These are phyloP conservation scores for Mortierella sp. DNA, from an alignment of 371 early-diverging fungal genomes.

Conservation along the genomic window DNA sequence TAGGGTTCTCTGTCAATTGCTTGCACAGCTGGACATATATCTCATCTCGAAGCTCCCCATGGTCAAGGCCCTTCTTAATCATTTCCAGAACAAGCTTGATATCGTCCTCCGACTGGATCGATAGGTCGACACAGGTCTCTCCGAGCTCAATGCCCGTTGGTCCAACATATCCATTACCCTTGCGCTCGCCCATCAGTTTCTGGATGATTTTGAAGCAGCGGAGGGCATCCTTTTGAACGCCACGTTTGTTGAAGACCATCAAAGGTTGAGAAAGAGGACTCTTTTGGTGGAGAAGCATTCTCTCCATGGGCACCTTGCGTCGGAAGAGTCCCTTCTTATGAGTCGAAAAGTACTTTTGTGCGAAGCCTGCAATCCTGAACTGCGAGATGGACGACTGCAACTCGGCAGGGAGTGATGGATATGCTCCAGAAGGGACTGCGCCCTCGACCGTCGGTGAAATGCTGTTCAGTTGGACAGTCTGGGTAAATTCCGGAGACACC, in stretches of 20 bases:
- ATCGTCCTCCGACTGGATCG: conserved; percentile 64
- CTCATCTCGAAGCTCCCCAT: conserved; percentile 91
- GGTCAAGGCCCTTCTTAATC: conserved; percentile 74
- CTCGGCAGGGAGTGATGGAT: conserved; percentile 68
- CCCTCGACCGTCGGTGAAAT: conserved; percentile 1
- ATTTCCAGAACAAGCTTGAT: conserved; percentile 82
- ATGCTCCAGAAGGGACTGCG: conserved; percentile 14
- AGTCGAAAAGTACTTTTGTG: conserved; percentile 90
- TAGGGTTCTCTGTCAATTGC: conserved; percentile 89
- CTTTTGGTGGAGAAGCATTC: conserved; percentile 88
- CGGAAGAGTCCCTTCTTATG: conserved; percentile 91
- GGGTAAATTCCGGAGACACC: not conserved
- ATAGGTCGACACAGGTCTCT: conserved; percentile 54
- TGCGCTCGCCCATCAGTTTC: conserved; percentile 87
- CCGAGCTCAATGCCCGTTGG: conserved; percentile 51
- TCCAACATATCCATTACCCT: conserved; percentile 52
- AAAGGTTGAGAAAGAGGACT: conserved; percentile 86
- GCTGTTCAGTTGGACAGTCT: not conserved
- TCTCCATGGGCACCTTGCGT: conserved; percentile 87
- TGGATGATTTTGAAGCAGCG: conserved; percentile 89
- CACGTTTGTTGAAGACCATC: conserved; percentile 80
- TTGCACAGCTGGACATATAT: conserved; percentile 95
- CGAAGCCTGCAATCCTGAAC: conserved; percentile 93
- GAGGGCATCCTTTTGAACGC: conserved; percentile 85
- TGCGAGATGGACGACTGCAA: conserved; percentile 81